Evolutionary conservation across 352 stramenopile species (phyloP).

Genomic region (Phytophthora chlamydospora): DNA sequence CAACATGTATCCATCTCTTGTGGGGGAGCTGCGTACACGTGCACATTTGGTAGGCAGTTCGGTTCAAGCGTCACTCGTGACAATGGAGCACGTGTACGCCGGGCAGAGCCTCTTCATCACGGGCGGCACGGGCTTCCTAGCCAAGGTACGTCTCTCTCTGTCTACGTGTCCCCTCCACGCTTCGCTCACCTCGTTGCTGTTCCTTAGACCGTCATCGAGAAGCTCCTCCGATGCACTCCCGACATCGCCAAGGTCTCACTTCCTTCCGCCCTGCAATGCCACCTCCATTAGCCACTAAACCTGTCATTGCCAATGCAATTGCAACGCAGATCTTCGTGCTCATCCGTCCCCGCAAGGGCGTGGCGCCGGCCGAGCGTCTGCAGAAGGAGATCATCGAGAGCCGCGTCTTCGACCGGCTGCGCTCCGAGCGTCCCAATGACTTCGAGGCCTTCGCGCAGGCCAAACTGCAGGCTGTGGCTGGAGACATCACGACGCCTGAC

Average conservation of each 20-base stretch:
- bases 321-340: conserved; percentile 68
- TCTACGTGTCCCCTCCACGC: neutral
- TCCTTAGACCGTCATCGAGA: conserved; percentile 75
- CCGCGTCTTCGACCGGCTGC: conserved; percentile 75
- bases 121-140: conserved; percentile 88
- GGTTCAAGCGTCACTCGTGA: conserved; percentile 8
- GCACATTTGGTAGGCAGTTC: conserved; percentile 8
- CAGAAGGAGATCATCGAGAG: conserved; percentile 82
- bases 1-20: too few relatives aligned
- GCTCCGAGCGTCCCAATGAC: conserved; percentile 49
- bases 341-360: conserved; percentile 78
- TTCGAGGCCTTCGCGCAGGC: conserved; percentile 54
- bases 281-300: conserved; percentile 1
- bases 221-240: conserved; percentile 72
- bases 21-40: too few relatives aligned
- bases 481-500: conserved; percentile 72
- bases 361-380: conserved; percentile 53
- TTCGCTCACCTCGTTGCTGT: conserved; percentile 10
- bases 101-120: conserved; percentile 83
- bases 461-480: conserved; percentile 69
- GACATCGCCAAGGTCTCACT: conserved; percentile 53
- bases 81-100: conserved; percentile 64
- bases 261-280: neutral
- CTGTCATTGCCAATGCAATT: neutral
- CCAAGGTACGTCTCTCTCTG: conserved; percentile 52